Conservation (phyloP, 148 eudicot genomes). For the Selenicereus undatus region DNA sequence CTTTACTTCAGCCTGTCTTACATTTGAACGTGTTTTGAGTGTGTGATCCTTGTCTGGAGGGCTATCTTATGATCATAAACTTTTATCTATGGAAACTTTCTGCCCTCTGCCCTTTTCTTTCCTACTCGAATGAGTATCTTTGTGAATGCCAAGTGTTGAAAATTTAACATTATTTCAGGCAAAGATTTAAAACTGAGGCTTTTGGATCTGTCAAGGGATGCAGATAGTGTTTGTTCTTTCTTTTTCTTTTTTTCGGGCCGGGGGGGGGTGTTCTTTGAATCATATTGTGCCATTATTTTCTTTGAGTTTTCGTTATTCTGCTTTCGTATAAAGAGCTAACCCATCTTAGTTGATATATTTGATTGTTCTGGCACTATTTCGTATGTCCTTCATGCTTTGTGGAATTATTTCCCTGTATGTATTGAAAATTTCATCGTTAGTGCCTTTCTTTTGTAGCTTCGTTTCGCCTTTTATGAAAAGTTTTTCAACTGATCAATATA, state of each 20-base stretch:
- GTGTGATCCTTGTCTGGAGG: not conserved
- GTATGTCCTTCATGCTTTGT: not conserved
- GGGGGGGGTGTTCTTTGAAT: no score
- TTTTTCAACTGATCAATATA: no score
- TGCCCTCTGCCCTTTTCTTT: not conserved
- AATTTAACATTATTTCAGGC: no score
- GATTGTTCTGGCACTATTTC: not conserved
- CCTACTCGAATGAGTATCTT: not conserved
- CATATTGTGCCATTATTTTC: not conserved
- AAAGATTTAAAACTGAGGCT: not conserved
- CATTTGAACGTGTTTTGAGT: not conserved
- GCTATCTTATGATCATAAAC: not conserved
- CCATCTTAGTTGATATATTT: not conserved
- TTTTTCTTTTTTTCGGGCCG: no score
- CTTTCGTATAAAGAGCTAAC: not conserved
- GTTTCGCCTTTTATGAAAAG: not conserved
- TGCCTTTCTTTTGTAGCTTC: not conserved
- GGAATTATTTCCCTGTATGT: no score
- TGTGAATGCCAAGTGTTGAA: not conserved
- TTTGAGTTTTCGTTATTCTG: not conserved
- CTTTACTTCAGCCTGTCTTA: not conserved
- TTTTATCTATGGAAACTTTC: not conserved
- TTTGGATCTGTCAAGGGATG: not conserved
- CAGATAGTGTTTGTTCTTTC: not conserved
- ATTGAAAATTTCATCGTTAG: no score